Evolutionary conservation across 2,329 filamentous ascomycete genomes (phyloP).

Genomic region (Alternaria sp.): DNA sequence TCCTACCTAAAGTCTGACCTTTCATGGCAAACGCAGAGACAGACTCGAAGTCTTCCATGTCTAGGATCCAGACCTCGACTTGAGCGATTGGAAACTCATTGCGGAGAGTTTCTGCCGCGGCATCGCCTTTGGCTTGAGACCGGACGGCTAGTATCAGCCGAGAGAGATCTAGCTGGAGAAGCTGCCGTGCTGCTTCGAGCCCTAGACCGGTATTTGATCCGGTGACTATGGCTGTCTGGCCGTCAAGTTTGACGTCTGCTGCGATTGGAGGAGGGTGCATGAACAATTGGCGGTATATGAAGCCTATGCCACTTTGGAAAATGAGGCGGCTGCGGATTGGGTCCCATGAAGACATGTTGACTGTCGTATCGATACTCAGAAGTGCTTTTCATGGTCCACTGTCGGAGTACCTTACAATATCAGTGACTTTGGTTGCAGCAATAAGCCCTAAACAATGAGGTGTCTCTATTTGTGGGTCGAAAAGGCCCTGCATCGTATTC

Average conservation of each 20-base stretch:
- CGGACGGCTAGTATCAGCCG: conserved; percentile 46
- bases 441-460: background rate
- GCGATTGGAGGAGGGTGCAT: conserved; percentile 10
- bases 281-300: conserved; percentile 13
- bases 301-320: conserved; percentile 14
- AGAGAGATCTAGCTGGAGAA: conserved; percentile 26
- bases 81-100: conserved; percentile 19
- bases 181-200: conserved; percentile 32
- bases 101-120: conserved; percentile 26
- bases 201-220: conserved; percentile 46
- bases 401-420: background rate
- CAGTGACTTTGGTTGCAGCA: background rate
- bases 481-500: background rate
- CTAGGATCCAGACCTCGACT: conserved; percentile 41
- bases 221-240: conserved; percentile 54
- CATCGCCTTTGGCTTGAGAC: conserved; percentile 36
- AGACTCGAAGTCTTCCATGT: conserved; percentile 35
- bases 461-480: background rate
- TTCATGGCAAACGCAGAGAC: conserved; percentile 31
- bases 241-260: conserved; percentile 15
- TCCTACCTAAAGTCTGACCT: conserved; percentile 15
- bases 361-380: background rate
- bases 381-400: background rate
- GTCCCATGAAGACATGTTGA: conserved; percentile 13
- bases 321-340: conserved; percentile 10